phyloP scores from a whole-genome alignment of 2,329 filamentous ascomycete genomes.

The Pseudogymnoascus destructans region DNA sequence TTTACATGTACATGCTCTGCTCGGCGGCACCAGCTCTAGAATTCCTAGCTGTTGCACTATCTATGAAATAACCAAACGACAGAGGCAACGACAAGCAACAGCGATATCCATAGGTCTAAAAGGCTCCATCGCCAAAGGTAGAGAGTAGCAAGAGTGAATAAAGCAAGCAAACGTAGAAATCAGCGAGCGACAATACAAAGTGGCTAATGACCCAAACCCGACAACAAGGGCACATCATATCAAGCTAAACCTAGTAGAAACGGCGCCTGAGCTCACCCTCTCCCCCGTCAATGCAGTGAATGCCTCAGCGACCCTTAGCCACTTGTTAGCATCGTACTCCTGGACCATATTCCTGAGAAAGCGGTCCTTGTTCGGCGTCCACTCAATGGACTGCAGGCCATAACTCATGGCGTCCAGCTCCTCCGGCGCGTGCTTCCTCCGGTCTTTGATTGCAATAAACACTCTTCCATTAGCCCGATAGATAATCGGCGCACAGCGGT shows the following conservation, averaged over 20 bases:
- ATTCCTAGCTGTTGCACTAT: neutral
- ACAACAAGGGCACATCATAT: constrained; percentile 10
- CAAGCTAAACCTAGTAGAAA: neutral
- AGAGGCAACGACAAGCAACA: neutral
- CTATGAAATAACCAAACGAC: neutral
- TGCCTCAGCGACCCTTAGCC: constrained; percentile 15
- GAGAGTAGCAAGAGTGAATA: neutral
- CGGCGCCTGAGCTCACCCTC: constrained; percentile 9
- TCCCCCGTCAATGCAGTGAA: constrained; percentile 14
- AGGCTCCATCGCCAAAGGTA: too few relatives aligned
- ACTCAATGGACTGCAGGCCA: constrained; percentile 9
- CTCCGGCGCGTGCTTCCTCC: constrained; percentile 8
- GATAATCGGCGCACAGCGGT: constrained; percentile 24
- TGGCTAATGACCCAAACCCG: neutral
- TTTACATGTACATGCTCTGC: neutral
- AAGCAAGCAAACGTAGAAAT: neutral
- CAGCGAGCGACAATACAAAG: neutral
- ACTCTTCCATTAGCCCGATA: constrained; percentile 20
- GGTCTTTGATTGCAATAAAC: constrained; percentile 18
- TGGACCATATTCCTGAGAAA: constrained; percentile 8
- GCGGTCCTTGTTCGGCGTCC: constrained; percentile 15
- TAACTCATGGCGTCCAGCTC: constrained; percentile 7
- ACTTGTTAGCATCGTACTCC: constrained; percentile 17
- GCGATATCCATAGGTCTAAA: neutral
- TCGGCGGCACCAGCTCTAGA: neutral